phyloP scores from a whole-genome alignment of 352 stramenopile genomes.

The Globisporangium nodosum region DNA sequence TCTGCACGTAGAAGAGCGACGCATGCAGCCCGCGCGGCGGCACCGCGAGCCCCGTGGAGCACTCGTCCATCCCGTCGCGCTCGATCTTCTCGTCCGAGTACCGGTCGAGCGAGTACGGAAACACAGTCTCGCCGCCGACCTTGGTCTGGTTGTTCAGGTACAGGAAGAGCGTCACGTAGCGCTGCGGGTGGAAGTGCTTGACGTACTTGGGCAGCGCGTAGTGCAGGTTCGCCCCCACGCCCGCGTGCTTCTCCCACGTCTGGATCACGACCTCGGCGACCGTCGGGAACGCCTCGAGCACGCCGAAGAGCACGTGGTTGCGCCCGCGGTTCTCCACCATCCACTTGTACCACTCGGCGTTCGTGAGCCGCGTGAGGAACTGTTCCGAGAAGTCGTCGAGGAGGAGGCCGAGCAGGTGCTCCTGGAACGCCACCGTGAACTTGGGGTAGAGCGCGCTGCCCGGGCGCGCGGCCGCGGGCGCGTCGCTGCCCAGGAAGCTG shows the following conservation, averaged over 20 bases:
- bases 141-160: conserved; percentile 96
- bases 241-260: conserved; percentile 57
- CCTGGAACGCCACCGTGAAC: conserved; percentile 64
- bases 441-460: conserved; percentile 51
- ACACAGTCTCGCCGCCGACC: conserved; percentile 96
- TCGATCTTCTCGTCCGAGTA: conserved; percentile 67
- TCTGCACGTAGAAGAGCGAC: conserved; percentile 84
- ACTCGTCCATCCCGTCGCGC: conserved; percentile 76
- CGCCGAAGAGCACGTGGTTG: conserved; percentile 63
- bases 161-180: conserved; percentile 95
- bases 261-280: conserved; percentile 60
- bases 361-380: conserved; percentile 52
- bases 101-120: conserved; percentile 85
- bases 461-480: conserved; percentile 36
- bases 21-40: conserved; percentile 64
- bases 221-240: conserved; percentile 19
- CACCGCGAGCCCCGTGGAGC: conserved; percentile 67
- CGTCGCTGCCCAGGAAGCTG: conserved; percentile 46
- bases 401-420: conserved; percentile 47
- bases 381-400: conserved; percentile 58
- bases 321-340: conserved; percentile 50
- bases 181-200: conserved; percentile 87
- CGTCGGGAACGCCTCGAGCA: conserved; percentile 51
- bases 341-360: conserved; percentile 72
- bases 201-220: conserved; percentile 65